phyloP scores from a whole-genome alignment of 352 stramenopile genomes.

The Pelagophyceae sp. region DNA sequence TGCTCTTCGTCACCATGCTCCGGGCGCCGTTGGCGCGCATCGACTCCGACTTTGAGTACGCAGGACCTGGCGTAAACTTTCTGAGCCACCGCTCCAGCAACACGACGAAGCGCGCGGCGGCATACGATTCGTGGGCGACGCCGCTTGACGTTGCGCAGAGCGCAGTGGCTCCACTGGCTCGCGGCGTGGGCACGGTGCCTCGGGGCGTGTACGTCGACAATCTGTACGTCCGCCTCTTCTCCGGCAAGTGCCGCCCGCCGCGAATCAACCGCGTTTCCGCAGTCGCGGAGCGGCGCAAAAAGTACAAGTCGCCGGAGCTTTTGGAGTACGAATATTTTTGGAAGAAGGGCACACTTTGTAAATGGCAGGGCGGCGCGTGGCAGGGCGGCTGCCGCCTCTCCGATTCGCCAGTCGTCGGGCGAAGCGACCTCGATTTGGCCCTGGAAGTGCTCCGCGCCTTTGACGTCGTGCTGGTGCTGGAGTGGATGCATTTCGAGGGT shows the following conservation, averaged over 20 bases:
- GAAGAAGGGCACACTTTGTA: background rate
- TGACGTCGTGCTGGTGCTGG: background rate
- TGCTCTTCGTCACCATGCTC: background rate
- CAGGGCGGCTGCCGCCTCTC: background rate
- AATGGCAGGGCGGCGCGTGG: background rate
- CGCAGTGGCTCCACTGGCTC: no score
- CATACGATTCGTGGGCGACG: background rate
- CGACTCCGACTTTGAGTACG: background rate
- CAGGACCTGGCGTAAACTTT: background rate
- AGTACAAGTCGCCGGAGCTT: background rate
- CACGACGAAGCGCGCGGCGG: background rate
- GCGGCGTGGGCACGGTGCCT: background rate
- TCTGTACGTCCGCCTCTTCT: background rate
- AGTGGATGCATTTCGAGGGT: background rate
- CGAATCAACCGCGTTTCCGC: background rate
- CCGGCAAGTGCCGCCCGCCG: background rate
- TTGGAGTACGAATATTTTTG: background rate
- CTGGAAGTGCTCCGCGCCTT: background rate
- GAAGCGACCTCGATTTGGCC: background rate
- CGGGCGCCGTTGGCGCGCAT: background rate
- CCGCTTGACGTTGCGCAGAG: background rate
- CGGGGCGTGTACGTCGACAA: background rate
- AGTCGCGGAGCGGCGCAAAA: no score
- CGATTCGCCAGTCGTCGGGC: background rate
- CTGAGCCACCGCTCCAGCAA: background rate